Base-by-base conservation (phyloP, 148 eudicot species). In the Vaccinium myrtillus region DNA sequence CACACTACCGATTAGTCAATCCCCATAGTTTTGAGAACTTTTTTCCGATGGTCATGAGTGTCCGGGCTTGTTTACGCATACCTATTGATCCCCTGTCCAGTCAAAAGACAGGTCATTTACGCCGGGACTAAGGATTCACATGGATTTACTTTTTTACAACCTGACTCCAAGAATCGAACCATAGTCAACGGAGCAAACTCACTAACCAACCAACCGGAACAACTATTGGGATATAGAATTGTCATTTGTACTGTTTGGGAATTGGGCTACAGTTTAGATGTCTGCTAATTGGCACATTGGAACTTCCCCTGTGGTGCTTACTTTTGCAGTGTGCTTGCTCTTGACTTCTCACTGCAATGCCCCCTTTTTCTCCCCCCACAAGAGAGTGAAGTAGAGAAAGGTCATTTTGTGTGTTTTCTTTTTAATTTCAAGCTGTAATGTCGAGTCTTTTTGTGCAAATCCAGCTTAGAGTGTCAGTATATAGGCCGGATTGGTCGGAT, bases 401-500 rank as follows among this genome's bases (percentile, higher is more conserved):
- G 23, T 23, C 16, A 23, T 10, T n/a, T 4, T 65, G 70, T 65
- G 70, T 9, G 10, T 51, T 2, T 27, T 9, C 12, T 78, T 43
- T 43, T 43, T 43, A 43, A 13, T 16, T 79, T 55, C 8, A 21
- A 55, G 50, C 32, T 36, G 70, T 51, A 18, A 55, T 55, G 48
- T 80, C 27, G 69, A 30, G 39, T 13, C 4, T 6, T 58, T 32
- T 9, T 11, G 82, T 32, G 69, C 69, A 80, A 80, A 55, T 81
- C 73, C 74, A 43, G 53, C 16, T 14, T 14, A 8, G 18, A 30
- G 53, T n/a, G 83, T 19, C 74, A 61, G 73, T 12, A 58, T 12
- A 70, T 30, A 81, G 30, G 36, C 25, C n/a, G 54, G 73, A 79
- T 79, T 79, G 50, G 70, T 79, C 12, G 70, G 82, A 79, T 5